Base-by-base conservation (phyloP, 1,284 basidiomycete species). In the Inonotus obliquus region DNA sequence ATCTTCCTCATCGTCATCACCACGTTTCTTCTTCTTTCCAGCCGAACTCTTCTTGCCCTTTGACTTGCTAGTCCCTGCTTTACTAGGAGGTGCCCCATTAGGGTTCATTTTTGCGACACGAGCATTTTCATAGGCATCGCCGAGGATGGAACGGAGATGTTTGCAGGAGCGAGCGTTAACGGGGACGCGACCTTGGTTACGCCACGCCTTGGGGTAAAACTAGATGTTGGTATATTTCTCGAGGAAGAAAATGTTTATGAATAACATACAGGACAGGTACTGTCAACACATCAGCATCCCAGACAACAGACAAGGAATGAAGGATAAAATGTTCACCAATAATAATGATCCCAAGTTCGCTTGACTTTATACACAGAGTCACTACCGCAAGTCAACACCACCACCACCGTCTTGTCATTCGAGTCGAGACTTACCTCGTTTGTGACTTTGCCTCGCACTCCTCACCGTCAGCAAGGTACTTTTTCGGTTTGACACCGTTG, bases 131-230 rank as follows among this genome's bases (percentile, higher is more conserved):
- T 86, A 87, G 45, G 74, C 75, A 11, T 84, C 82, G 1, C 86
- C 85, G 14, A 88, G 76, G 14, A 86, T 70, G 1, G 77, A 70
- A 60, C 78, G 78, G 47, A 87, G 74, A 67, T 88, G 85, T 65
- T 86, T 83, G 75, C 86, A 87, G 2, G 81, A 79, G 19, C 84
- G 81, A 1, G 79, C 80, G 66, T 83, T 81, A 47, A 81, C 75
- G 6, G 81, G 79, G 17, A 68, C 70, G 13, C 79, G 77, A 25
- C 73, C 72, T 77, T 81, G 79, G 65, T 81, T 80, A 54, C 76
- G 75, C 84, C 77, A 81, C 35, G 79, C 78, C 78, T 80, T 44
- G 4, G 62, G 37, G 9, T 2, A 21, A 54, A 63, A 62, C 17
- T 54, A 44, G 39, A 11, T 7, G n/a, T 21, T 5, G 23, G 25